Base-by-base conservation (phyloP, 768 basidiomycete species). In the Collybia nuda region DNA sequence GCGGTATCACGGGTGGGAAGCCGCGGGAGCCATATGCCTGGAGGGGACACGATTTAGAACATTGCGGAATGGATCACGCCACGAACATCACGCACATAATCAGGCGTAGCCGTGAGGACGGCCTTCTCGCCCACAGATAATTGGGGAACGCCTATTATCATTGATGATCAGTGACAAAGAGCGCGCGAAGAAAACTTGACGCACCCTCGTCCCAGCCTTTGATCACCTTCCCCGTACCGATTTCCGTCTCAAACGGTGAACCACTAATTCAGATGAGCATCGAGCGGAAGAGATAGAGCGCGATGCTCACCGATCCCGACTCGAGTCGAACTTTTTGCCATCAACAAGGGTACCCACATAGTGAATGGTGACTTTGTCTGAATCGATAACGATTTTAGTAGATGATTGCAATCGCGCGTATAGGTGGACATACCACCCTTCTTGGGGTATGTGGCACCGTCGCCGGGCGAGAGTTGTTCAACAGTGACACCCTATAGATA, bases 161-260 rank as follows among this genome's bases (percentile, higher is more conserved):
- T 53, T 52, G 56, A 64, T 64, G 48, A 54, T 49, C 50, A 43
- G 56, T 45, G n/a, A n/a, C n/a, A 22, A 37, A 17, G 40, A 14
- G 7, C 23, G 44, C 21, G n/a, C 40, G 29, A 12, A 41, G 38
- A 29, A 17, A 2, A 23, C 45, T 6, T 22, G 29, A 68, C 77
- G 58, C 56, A 86, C 93, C 92, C 66, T 93, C 89, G 61, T 93
- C 92, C 93, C 91, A 94, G 24, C 92, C 90, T 62, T 77, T 86
- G 71, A 95, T 93, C 41, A 95, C 92, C 62, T 85, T 84, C 6
- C 89, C 88, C 17, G 82, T 72, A 40, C 92, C 90, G 55, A 93
- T 92, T 62, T 80, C 62, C 2, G 88, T 90, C 54, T 67, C 59
- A 65, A 93, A 93, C 1, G 89, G 80, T 0, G 3, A 2, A 0